Percentiles rank a stretch among this genome's conserved stretches.
Conservation (phyloP, 257 asterid species). For the Salvia splendens region DNA sequence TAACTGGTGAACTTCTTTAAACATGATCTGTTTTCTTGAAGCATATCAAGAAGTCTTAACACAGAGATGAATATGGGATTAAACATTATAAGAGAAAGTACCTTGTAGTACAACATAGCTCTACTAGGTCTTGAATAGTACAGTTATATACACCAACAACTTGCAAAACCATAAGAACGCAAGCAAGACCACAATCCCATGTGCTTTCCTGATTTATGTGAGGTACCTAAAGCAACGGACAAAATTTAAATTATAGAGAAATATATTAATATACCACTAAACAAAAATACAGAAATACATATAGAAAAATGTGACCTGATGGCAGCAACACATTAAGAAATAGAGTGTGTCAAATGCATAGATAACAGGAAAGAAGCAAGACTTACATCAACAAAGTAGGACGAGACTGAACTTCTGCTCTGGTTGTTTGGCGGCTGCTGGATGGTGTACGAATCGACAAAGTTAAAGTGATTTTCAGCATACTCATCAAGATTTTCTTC, state of each 20-base stretch:
- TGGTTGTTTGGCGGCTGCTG: conserved; percentile 42
- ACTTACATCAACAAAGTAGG: conserved; percentile 65
- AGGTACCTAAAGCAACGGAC: conserved; percentile 59
- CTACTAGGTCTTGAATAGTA: conserved; percentile 57
- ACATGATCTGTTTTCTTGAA: not conserved
- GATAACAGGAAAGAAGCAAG: not conserved
- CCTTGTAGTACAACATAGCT: conserved; percentile 83
- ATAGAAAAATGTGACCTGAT: conserved; percentile 15
- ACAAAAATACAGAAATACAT: not conserved
- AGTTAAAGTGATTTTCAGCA: conserved; percentile 41
- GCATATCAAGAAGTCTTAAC: conserved; percentile 6
- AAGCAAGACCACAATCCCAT: conserved; percentile 99
- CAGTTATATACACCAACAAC: conserved; percentile 55
- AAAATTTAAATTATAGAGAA: conserved; percentile 27
- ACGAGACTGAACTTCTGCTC: conserved; percentile 31
- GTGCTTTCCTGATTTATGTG: conserved; percentile 74
- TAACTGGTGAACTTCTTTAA: no score
- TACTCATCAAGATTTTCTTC: conserved; percentile 54
- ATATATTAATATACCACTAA: not conserved
- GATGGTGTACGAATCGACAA: conserved; percentile 45
- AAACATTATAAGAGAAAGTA: conserved; percentile 29
- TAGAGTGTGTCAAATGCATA: conserved; percentile 15
- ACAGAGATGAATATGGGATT: not conserved
- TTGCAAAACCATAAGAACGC: conserved; percentile 83
- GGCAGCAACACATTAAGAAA: conserved; percentile 12